Percentiles rank a stretch among this genome's conserved stretches.
phyloP scores from a whole-genome alignment of 75 land plant species.

The Larix kaempferi region DNA sequence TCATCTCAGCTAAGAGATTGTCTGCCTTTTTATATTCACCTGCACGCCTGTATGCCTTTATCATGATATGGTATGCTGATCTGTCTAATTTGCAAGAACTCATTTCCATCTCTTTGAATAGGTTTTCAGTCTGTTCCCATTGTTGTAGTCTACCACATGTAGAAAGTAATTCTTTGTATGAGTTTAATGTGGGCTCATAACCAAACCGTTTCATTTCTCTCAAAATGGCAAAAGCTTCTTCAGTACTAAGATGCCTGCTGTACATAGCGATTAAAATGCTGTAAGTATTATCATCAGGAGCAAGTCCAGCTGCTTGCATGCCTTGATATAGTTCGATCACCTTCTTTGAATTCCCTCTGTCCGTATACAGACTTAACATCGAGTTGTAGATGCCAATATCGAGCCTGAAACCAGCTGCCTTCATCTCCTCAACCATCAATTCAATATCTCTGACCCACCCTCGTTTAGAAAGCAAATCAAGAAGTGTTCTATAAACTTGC shows the following conservation, averaged over 20 bases:
- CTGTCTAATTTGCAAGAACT: constrained; percentile 59
- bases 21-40: constrained; percentile 68
- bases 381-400: constrained; percentile 70
- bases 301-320: constrained; percentile 47
- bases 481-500: constrained; percentile 67
- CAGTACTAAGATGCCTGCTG: constrained; percentile 67
- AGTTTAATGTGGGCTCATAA: constrained; percentile 53
- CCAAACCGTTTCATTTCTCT: constrained; percentile 60
- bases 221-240: constrained; percentile 65
- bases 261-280: constrained; percentile 72
- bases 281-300: constrained; percentile 66
- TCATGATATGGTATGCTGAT: constrained; percentile 75
- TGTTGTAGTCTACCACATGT: constrained; percentile 61
- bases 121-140: constrained; percentile 58
- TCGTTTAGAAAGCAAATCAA: constrained; percentile 48
- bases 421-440: constrained; percentile 69
- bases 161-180: constrained; percentile 65
- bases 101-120: constrained; percentile 50
- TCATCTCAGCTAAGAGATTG: constrained; percentile 62
- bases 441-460: constrained; percentile 67
- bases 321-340: constrained; percentile 40
- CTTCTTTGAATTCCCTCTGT: constrained; percentile 51
- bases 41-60: constrained; percentile 77
- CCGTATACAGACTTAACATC: constrained; percentile 59
- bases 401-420: constrained; percentile 71